phyloP scores from a whole-genome alignment of 106 monocot species.

The Alisma plantagoaquatica region DNA sequence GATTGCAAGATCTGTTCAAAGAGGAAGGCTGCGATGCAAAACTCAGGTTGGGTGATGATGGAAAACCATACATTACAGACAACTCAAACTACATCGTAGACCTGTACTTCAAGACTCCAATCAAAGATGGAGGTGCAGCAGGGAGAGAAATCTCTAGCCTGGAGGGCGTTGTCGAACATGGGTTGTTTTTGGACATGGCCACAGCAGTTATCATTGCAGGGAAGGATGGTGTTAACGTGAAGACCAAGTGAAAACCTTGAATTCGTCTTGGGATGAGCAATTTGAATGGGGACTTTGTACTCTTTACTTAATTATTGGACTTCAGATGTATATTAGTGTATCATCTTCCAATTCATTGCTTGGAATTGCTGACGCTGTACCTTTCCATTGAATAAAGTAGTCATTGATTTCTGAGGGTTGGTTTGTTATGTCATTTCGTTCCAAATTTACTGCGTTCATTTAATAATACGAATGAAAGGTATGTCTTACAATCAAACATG shows the following conservation, averaged over 20 bases:
- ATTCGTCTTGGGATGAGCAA: no score
- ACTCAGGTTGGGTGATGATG: slow-evolving; percentile 67
- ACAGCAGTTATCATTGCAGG: slow-evolving; percentile 92
- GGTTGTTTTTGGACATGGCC: slow-evolving; percentile 88
- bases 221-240: slow-evolving; percentile 56
- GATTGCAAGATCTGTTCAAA: slow-evolving; percentile 80
- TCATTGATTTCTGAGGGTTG: no score
- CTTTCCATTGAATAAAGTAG: no score
- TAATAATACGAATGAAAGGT: no score
- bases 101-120: slow-evolving; percentile 83
- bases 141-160: slow-evolving; percentile 73
- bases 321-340: no score
- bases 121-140: slow-evolving; percentile 56
- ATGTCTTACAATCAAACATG: no score
- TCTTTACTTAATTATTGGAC: no score
- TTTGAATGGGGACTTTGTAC: no score
- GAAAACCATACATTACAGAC: slow-evolving; percentile 80
- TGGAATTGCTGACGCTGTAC: no score
- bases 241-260: slow-evolving; percentile 40
- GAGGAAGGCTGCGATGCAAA: slow-evolving; percentile 85
- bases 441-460: no score
- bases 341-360: no score
- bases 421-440: no score
- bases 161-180: slow-evolving; percentile 95
- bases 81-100: slow-evolving; percentile 98